Conservation (phyloP, 176 grass and related monocot genomes). For the Ananas comosus region DNA sequence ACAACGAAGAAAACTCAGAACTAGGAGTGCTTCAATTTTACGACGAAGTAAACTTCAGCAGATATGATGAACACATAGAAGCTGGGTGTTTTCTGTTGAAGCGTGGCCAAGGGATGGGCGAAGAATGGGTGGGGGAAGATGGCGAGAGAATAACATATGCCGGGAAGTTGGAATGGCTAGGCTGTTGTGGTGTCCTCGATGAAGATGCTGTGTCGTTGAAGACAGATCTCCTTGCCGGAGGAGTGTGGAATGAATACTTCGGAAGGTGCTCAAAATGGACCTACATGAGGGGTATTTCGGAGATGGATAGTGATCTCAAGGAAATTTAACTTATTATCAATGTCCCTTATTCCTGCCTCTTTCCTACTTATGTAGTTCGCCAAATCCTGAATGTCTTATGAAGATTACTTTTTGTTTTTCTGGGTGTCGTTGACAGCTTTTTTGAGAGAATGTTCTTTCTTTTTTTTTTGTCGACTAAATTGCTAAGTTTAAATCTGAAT, state of each 20-base stretch:
- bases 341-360: background rate
- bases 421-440: no score
- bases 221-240: conserved; percentile 34
- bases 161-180: conserved; percentile 24
- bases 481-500: no score
- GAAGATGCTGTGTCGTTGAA: conserved; percentile 33
- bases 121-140: conserved; percentile 16
- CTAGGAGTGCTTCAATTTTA: conserved; percentile 31
- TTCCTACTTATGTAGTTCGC: background rate
- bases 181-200: conserved; percentile 9
- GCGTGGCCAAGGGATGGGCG: conserved; percentile 3
- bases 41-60: conserved; percentile 39
- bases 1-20: conserved; percentile 20
- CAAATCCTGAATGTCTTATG: background rate
- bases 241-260: conserved; percentile 47
- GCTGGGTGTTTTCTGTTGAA: conserved; percentile 40
- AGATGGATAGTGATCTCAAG: background rate
- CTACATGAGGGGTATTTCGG: background rate
- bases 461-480: no score
- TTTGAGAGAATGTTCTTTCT: no score
- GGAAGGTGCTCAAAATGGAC: conserved; percentile 50
- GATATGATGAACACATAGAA: conserved; percentile 10
- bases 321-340: background rate
- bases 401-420: background rate
- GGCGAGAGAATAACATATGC: conserved; percentile 40